Conservation (phyloP, 192 early-diverging fungal species). For the Podila verticillata region DNA sequence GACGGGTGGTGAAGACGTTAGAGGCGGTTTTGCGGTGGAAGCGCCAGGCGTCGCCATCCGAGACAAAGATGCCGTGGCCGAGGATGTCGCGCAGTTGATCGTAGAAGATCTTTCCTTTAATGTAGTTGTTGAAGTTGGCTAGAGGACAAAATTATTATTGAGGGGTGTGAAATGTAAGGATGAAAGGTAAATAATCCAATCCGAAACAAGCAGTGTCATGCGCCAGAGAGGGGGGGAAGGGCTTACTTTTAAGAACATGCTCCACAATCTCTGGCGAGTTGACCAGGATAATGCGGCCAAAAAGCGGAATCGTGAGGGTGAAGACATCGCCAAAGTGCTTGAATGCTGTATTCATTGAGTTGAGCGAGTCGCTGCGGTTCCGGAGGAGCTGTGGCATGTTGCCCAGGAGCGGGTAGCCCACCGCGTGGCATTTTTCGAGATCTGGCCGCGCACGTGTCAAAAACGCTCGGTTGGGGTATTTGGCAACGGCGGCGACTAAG, state of each 20-base stretch:
- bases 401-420: conserved; percentile 15
- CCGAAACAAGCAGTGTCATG: too few species aligned
- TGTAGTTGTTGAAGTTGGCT: conserved; percentile 45
- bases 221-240: background rate
- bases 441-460: conserved; percentile 22
- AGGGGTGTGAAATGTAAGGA: background rate
- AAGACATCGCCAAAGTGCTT: conserved; percentile 12
- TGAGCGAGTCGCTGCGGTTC: background rate
- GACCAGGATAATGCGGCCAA: conserved; percentile 17
- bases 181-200: background rate
- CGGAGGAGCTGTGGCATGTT: conserved; percentile 14
- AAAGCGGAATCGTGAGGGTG: conserved; percentile 13
- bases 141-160: background rate
- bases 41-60: conserved; percentile 62
- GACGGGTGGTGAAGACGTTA: conserved; percentile 41
- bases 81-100: conserved; percentile 54
- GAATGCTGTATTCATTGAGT: background rate
- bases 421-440: conserved; percentile 10
- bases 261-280: conserved; percentile 18
- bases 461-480: conserved; percentile 26
- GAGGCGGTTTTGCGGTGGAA: conserved; percentile 59
- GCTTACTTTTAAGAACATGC: conserved; percentile 16
- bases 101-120: conserved; percentile 42
- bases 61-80: conserved; percentile 67
- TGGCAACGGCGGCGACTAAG: conserved; percentile 14